Percentiles rank a stretch among this genome's conserved stretches.
phyloP scores from a whole-genome alignment of 768 basidiomycete genomes.

The Hydnomerulius pinastri region DNA sequence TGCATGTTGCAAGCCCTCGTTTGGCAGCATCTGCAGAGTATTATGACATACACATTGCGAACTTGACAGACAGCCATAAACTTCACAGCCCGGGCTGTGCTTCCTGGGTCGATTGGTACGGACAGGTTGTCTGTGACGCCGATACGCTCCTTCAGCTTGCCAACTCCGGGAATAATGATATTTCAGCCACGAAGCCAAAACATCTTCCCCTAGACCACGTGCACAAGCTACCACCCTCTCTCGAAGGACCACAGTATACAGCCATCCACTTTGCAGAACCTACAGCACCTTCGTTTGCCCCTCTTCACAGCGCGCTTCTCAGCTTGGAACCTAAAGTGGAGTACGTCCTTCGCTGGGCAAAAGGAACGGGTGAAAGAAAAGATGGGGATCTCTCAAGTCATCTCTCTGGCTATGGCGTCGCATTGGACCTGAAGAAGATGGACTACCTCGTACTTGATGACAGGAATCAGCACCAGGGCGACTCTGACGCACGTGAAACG shows the following conservation, averaged over 20 bases:
- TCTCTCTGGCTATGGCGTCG: slow-evolving; percentile 89
- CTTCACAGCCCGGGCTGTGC: slow-evolving; percentile 43
- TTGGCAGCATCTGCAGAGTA: slow-evolving; percentile 83
- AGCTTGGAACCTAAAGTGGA: slow-evolving; percentile 51
- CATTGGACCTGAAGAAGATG: slow-evolving; percentile 93
- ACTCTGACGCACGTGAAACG: background rate
- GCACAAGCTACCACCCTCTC: slow-evolving; percentile 48
- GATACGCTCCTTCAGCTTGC: slow-evolving; percentile 57
- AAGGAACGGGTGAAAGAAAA: slow-evolving; percentile 37
- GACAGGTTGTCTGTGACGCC: slow-evolving; percentile 67
- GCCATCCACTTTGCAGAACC: slow-evolving; percentile 81
- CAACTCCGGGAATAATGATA: slow-evolving; percentile 46
- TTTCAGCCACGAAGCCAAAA: slow-evolving; percentile 28
- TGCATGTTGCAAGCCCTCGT: slow-evolving; percentile 78
- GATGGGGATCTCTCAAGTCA: slow-evolving; percentile 36
- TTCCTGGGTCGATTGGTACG: slow-evolving; percentile 88
- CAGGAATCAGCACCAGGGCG: slow-evolving; percentile 39
- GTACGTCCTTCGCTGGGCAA: slow-evolving; percentile 66
- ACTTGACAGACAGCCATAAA: slow-evolving; percentile 25
- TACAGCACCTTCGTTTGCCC: slow-evolving; percentile 64
- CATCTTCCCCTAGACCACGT: slow-evolving; percentile 80
- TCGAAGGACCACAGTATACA: slow-evolving; percentile 54
- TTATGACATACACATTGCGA: slow-evolving; percentile 47
- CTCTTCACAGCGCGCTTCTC: slow-evolving; percentile 69
- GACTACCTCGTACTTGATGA: slow-evolving; percentile 97